Evolutionary conservation across 208 protist species (phyloP), one percentile per base, ranked within the genome.

Genomic region (Leishmania braziliensis): DNA sequence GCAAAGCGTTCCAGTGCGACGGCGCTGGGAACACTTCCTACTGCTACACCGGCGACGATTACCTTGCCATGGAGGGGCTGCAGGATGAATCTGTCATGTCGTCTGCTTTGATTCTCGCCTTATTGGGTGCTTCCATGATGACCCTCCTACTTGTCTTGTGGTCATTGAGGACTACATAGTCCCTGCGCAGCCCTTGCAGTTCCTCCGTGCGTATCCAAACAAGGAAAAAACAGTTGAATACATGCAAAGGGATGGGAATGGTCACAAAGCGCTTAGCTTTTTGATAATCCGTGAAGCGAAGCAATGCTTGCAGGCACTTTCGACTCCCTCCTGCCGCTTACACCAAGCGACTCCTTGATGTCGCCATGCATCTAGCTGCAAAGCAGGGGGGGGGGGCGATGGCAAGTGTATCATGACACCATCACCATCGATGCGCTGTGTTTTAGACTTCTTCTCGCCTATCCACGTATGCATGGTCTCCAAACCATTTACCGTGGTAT

Each of bases 11-110:
- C 80, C 69, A 83, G 69, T 95, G 91, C 60, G 91, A 95, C 68
- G 90, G 90, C 16, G 80, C 81, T 16, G 78, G 77, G 46, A 90
- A 93, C 76, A 92, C 91, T 29, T 95, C 86, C 62, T 93, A 93
- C 68, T 95, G 91, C 84, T 92, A 92, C 79, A 91, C 83, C 4
- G 86, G 85, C 3, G 86, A 90, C 54, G 87, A 87, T 26, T 95
- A 93, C 39, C 66, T 93, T 18, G 73, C 73, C 5, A 36, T 89
- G 62, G 83, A 92, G 54, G 91, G 91, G 33, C 80, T 93, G 70
- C 39, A 70, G 54, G 53, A 86, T 26, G 91, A 93, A 29, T 90
- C 86, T n/a, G 81, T 90, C 58, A 43, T n/a, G 23, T 70, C 54
- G 23, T 63, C 82, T 29, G 72, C 66, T 23, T 33, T 79, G 26